Evolutionary conservation across 2,329 filamentous ascomycete genomes (phyloP), one percentile per base, ranked within the genome.

Genomic region (Fusarium avenaceum): DNA sequence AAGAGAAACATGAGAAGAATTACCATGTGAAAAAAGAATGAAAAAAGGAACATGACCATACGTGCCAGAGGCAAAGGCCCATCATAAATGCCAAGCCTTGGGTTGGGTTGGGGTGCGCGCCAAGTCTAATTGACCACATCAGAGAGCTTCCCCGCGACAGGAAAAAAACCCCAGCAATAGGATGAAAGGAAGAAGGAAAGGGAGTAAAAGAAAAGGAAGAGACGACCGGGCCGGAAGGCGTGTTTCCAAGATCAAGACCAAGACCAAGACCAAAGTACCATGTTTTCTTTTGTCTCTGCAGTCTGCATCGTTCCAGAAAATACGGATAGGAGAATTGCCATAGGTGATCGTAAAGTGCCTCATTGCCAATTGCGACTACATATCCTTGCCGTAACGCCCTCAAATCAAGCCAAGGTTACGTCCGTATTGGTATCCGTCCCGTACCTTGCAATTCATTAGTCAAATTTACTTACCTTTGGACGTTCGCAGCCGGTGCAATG

Each of bases 401-500:
- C 28, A 22, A 22, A 5, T 22, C 22, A 30, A 30, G 28, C 28
- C 63, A 69, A 67, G 61, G 61, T 58, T 66, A 55, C 65, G 35
- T 60, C 60, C 24, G 24, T 30, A 13, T 11, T 30, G 28, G 10
- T 30, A 13, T 7, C 24, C 24, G 24, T 24, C 24, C 26, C 7
- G 26, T 9, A 26, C 28, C 28, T 30, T 30, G 28, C 28, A 63
- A 59, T 43, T 40, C 26, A 48, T 69, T 64, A 64, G 61, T 64
- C 59, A 64, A 57, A 22, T 56, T 35, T 57, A 38, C 42, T 28
- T 57, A 38, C 42, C 30, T 50, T 40, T 46, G 30, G 46, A 63
- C 64, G 60, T 64, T 69, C 45, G 44, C 51, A 51, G 32, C 43
- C 50, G 33, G 55, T 26, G 57, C 26, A 62, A 69, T 69, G 66